Conservation (phyloP, 441 rosid species). For the Raphanus hybrid region DNA sequence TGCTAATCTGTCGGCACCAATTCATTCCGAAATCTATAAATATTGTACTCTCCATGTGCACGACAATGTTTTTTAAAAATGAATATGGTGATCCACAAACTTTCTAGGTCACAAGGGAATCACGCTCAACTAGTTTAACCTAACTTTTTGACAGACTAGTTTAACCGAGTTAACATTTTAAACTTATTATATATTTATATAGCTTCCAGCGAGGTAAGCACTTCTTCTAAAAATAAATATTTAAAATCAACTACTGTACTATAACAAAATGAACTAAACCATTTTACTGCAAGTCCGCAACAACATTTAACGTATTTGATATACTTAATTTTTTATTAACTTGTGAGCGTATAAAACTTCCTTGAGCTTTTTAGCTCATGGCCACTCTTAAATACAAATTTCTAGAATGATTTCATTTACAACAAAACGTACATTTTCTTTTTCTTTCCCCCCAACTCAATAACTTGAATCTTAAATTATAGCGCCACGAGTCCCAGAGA, state of each 20-base stretch:
- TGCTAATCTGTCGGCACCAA: background rate
- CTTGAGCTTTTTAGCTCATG: background rate
- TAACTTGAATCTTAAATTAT: background rate
- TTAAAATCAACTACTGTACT: no score
- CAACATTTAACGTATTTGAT: background rate
- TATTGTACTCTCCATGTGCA: background rate
- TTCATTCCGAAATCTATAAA: background rate
- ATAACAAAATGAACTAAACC: no score
- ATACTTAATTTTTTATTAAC: background rate
- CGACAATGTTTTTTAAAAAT: background rate
- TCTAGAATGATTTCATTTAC: background rate
- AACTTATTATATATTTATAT: background rate
- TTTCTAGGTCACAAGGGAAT: background rate
- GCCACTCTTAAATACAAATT: background rate
- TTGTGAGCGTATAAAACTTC: background rate
- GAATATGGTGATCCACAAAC: background rate
- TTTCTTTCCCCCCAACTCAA: background rate
- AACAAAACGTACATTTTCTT: background rate
- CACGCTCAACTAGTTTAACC: background rate
- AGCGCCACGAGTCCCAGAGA: slow-evolving; percentile 16
- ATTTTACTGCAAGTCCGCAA: no score
- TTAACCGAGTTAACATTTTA: background rate
- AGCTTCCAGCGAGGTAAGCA: background rate
- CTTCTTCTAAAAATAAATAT: no score
- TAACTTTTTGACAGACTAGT: background rate